These are phyloP conservation scores for Linaria vulgaris DNA, from an alignment of 257 asterid genomes.

Conservation along the genomic window DNA sequence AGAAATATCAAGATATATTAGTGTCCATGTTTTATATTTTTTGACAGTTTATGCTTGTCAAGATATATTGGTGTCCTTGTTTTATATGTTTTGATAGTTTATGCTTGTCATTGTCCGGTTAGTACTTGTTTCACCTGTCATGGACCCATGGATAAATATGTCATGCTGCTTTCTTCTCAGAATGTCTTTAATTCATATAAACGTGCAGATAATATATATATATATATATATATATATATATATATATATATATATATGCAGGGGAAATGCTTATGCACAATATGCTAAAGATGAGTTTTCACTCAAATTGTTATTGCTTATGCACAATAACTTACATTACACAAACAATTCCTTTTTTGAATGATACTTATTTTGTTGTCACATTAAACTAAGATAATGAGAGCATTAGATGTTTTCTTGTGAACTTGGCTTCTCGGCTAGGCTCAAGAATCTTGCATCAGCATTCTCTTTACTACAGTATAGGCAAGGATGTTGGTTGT, in stretches of 20 bases:
- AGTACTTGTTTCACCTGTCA: too few species aligned
- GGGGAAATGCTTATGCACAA: too few species aligned
- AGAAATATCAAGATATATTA: constrained; percentile 1
- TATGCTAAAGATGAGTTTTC: too few species aligned
- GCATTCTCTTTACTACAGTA: constrained; percentile 69
- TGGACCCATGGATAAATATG: too few species aligned
- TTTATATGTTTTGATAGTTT: background rate
- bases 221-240: too few species aligned
- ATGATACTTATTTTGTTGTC: background rate
- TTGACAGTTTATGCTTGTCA: background rate
- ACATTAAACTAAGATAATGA: background rate
- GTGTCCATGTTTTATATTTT: background rate
- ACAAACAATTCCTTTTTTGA: background rate
- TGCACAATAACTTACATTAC: background rate
- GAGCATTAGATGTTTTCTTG: constrained; percentile 9
- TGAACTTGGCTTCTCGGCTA: constrained; percentile 27
- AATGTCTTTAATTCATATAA: too few species aligned
- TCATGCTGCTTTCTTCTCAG: too few species aligned
- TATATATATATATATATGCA: too few species aligned
- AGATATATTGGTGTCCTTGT: background rate
- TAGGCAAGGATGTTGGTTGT: constrained; percentile 74
- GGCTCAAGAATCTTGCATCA: constrained; percentile 45
- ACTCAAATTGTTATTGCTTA: background rate
- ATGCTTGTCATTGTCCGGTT: too few species aligned
- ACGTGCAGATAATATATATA: too few species aligned